Evolutionary conservation across 2,329 filamentous ascomycete species (phyloP), one percentile per base, ranked within the genome.

Genomic region (Aureobasidium sp.): DNA sequence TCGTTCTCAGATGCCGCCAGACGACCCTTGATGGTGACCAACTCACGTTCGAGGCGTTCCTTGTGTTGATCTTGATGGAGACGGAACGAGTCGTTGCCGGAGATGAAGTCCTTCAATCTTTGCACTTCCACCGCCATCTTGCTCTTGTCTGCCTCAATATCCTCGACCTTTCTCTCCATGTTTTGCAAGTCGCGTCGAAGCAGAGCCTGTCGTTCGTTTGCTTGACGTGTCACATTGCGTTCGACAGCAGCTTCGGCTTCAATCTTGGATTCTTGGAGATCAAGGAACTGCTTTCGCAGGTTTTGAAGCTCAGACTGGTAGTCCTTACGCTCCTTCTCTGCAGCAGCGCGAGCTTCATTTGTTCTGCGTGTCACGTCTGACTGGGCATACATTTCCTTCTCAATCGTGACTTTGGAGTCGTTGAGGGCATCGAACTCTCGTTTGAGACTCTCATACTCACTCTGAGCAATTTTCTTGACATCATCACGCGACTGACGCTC

Each of bases 381-480:
- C 71, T 97, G 93, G 5, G 90, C 88, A 72, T 97, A 97, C 73
- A 99, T 87, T 74, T 97, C 93, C 74, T 97, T 97, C 74, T 99
- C 93, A 65, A 99, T 96, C 50, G 87, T 96, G 68, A 97, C 96
- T 75, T 99, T 99, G 32, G 91, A 87, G 65, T 97, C 91, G 68
- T 96, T 96, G 37, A 97, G 81, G 37, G 85, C 84, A 54, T 95
- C 87, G 67, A 86, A 96, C 66, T 97, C 91, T 30, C 92, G 86
- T 71, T 92, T 87, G 63, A 99, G 79, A 55, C 87, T 85, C 48
- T 89, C 81, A 68, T 87, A 90, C 72, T 94, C 95, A 76, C 96
- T 92, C 67, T 97, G 91, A 5, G 90, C 86, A 62, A 97, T 87
- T 67, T 96, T 85, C 65, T 93, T 87, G 30, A 97, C 91, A 70